Conservation (phyloP, 805 yeast species). For the Metschnikowia lachancei region DNA sequence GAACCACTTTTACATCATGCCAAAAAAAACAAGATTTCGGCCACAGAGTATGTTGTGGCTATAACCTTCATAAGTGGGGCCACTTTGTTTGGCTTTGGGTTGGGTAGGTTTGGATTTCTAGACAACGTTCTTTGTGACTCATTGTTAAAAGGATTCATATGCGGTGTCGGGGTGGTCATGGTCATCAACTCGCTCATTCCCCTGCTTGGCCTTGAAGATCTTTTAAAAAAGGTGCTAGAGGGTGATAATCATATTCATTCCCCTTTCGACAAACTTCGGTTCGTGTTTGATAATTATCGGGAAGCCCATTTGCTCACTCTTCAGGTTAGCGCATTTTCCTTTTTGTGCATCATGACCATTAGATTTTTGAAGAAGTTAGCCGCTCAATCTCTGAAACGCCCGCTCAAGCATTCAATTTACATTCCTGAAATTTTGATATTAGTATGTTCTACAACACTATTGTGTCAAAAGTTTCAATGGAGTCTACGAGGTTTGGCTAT, state of each 20-base stretch:
- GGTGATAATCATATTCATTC: constrained; percentile 46
- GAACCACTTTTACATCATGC: constrained; percentile 42
- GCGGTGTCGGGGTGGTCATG: constrained; percentile 47
- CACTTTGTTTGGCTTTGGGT: constrained; percentile 28
- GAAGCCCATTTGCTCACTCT: constrained; percentile 60
- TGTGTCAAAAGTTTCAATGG: constrained; percentile 50
- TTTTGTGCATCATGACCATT: constrained; percentile 46
- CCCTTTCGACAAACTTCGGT: constrained; percentile 65
- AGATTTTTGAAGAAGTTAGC: constrained; percentile 38
- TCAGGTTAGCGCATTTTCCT: constrained; percentile 53
- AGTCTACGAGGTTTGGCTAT: constrained; percentile 57
- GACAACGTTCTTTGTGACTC: constrained; percentile 43
- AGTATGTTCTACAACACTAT: constrained; percentile 57
- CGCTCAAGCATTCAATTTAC: constrained; percentile 46
- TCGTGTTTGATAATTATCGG: constrained; percentile 47
- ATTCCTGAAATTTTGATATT: constrained; percentile 83
- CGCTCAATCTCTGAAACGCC: constrained; percentile 10
- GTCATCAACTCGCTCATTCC: constrained; percentile 63
- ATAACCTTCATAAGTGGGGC: constrained; percentile 77
- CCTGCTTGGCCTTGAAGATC: constrained; percentile 60
- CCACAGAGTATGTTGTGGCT: constrained; percentile 23
- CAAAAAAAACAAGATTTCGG: constrained; percentile 30
- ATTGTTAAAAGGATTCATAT: constrained; percentile 42
- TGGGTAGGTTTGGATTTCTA: constrained; percentile 31
- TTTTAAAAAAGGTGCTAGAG: constrained; percentile 39